Base-by-base conservation (phyloP, 176 grass and related monocot species). In the Pharus latifolius region DNA sequence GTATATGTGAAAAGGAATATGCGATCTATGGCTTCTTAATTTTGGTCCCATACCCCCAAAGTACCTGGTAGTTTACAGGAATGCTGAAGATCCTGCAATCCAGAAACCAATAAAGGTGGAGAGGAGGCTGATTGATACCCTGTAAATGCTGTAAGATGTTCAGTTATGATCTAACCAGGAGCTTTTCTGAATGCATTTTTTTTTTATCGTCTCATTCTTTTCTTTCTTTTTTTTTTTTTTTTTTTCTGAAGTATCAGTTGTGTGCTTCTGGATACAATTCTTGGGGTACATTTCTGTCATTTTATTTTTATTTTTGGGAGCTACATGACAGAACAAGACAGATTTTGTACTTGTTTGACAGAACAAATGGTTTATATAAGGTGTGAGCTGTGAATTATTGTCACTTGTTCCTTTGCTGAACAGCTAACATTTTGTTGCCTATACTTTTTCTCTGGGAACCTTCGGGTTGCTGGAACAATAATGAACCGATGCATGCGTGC, bases 131-230 rank as follows among this genome's bases (percentile, higher is more conserved):
- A 6, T 74, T 71, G 56, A 11, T 77, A 49, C 17, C 10, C 17
- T 28, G 65, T 76, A 76, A 49, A 80, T 76, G 15, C 48, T 42
- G 63, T n/a, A 55, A 75, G 46, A 62, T 69, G 32, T 68, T 19
- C 20, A 7, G 15, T 45, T 69, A 45, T 69, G 44, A 28, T 38
- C 40, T 66, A 73, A 66, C 67, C 43, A 23, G 33, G 74, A 42
- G 56, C 17, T 49, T n/a, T 28, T 48, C 54, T 23, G 41, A 57
- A 18, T 65, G 14, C 5, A 8, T 23, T 49, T 48, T 24, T 18
- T 57, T 49, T 13, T n/a, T n/a, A n/a, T n/a, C n/a, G n/a, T 9
- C 4, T 50, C 1, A 41, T 71, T 74, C 38, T 34, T 67, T 58
- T 37, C 2, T 37, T 55, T 27, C 3, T 10, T 1, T n/a, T n/a